phyloP scores from a whole-genome alignment of 495 filamentous ascomycete genomes.

The Podospora bellae-mahoneyi region DNA sequence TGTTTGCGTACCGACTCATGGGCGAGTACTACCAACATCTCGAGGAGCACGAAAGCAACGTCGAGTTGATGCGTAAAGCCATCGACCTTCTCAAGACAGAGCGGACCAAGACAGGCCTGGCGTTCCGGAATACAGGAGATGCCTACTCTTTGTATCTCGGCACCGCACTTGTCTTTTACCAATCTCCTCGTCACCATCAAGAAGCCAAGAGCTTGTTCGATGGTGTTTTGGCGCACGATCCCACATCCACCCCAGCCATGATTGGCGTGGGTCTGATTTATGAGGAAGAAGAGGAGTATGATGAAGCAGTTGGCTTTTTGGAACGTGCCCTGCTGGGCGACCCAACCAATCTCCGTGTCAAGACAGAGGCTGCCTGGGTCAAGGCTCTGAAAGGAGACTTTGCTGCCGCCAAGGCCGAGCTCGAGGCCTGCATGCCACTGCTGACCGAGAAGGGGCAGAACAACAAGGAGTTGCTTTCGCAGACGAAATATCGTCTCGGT shows the following conservation, averaged over 20 bases:
- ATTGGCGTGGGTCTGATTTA: slow-evolving; percentile 88
- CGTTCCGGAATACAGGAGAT: slow-evolving; percentile 64
- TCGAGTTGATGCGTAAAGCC: slow-evolving; percentile 73
- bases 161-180: slow-evolving; percentile 79
- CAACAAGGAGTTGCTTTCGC: slow-evolving; percentile 72
- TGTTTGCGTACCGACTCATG: slow-evolving; percentile 80
- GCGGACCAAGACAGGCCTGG: slow-evolving; percentile 60
- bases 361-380: slow-evolving; percentile 84
- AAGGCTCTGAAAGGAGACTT: slow-evolving; percentile 78
- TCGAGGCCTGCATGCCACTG: slow-evolving; percentile 64
- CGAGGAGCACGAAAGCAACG: slow-evolving; percentile 81
- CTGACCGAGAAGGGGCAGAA: slow-evolving; percentile 44
- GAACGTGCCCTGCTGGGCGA: slow-evolving; percentile 68
- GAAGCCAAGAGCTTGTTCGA: slow-evolving; percentile 85
- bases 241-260: slow-evolving; percentile 70
- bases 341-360: slow-evolving; percentile 67
- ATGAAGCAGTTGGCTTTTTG: slow-evolving; percentile 73
- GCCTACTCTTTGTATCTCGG: slow-evolving; percentile 71
- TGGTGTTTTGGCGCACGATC: slow-evolving; percentile 66
- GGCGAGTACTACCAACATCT: slow-evolving; percentile 78
- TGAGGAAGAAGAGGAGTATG: slow-evolving; percentile 86
- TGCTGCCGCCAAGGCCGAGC: slow-evolving; percentile 55
- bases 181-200: slow-evolving; percentile 81
- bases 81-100: slow-evolving; percentile 57
- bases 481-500: slow-evolving; percentile 84